Evolutionary conservation across 768 basidiomycete species (phyloP).

Genomic region (Candolleomyces eurysporus): DNA sequence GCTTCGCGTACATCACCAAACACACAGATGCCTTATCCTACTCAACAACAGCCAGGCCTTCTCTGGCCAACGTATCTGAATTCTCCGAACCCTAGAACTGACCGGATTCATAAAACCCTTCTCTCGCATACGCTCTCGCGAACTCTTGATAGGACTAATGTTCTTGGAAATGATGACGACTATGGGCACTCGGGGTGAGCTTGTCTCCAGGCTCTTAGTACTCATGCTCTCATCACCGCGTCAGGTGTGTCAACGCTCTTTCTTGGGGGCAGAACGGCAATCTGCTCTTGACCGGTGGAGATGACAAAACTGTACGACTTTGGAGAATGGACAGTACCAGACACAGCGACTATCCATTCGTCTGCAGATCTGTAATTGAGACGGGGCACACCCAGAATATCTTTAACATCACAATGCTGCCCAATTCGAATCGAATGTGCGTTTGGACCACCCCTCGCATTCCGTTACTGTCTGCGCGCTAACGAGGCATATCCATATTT

Average conservation of each 20-base stretch:
- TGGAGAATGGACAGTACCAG: constrained; percentile 63
- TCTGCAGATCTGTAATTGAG: constrained; percentile 62
- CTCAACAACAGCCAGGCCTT: not conserved
- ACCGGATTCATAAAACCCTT: constrained; percentile 23
- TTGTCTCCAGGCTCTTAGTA: not conserved
- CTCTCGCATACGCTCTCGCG: constrained; percentile 23
- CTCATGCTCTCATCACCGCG: not conserved
- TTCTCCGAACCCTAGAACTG: constrained; percentile 10
- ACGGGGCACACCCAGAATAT: constrained; percentile 86
- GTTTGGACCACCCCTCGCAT: constrained; percentile 12
- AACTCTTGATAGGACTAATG: constrained; percentile 65
- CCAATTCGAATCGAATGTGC: constrained; percentile 76
- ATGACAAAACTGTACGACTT: constrained; percentile 75
- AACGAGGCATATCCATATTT: constrained; percentile 13
- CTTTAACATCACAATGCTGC: constrained; percentile 81
- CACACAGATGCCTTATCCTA: not conserved
- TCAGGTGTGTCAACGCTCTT: constrained; percentile 74
- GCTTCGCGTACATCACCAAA: no score
- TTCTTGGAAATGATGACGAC: constrained; percentile 55
- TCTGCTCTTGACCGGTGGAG: constrained; percentile 66
- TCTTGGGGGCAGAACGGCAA: constrained; percentile 71
- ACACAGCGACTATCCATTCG: constrained; percentile 57
- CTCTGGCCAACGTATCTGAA: constrained; percentile 2
- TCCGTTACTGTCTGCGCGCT: not conserved
- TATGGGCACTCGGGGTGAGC: constrained; percentile 69